phyloP scores from a whole-genome alignment of 2,329 filamentous ascomycete genomes.

The Epichloe elymi region DNA sequence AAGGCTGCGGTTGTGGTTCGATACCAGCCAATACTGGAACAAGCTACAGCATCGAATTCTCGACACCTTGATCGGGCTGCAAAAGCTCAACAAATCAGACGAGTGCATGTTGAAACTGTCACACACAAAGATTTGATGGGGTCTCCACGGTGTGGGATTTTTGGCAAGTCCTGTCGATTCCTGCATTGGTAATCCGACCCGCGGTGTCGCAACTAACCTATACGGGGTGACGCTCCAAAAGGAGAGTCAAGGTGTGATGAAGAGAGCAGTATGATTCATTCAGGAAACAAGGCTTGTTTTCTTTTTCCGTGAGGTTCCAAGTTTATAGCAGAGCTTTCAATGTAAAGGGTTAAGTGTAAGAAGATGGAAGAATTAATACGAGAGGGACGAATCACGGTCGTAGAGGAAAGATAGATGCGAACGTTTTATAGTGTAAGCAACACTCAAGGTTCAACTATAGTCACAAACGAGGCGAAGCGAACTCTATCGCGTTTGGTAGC shows the following conservation, averaged over 20 bases:
- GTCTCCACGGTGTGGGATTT: not conserved
- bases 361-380: too few species aligned
- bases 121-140: not conserved
- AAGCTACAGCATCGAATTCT: too few species aligned
- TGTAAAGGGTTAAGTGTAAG: too few species aligned
- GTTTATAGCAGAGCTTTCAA: slow-evolving; percentile 20
- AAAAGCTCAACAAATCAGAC: not conserved
- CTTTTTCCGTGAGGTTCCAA: slow-evolving; percentile 27
- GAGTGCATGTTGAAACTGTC: not conserved
- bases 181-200: not conserved
- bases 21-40: too few species aligned
- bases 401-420: too few species aligned
- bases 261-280: slow-evolving; percentile 25
- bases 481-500: too few species aligned
- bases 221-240: slow-evolving; percentile 15
- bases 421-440: too few species aligned
- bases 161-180: not conserved
- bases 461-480: too few species aligned
- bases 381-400: too few species aligned
- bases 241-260: slow-evolving; percentile 34
- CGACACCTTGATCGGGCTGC: not conserved
- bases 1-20: not conserved
- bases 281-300: slow-evolving; percentile 23
- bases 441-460: too few species aligned
- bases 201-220: not conserved